Conservation (phyloP, 164 flowering plant species). For the Vitis rotundifolia region DNA sequence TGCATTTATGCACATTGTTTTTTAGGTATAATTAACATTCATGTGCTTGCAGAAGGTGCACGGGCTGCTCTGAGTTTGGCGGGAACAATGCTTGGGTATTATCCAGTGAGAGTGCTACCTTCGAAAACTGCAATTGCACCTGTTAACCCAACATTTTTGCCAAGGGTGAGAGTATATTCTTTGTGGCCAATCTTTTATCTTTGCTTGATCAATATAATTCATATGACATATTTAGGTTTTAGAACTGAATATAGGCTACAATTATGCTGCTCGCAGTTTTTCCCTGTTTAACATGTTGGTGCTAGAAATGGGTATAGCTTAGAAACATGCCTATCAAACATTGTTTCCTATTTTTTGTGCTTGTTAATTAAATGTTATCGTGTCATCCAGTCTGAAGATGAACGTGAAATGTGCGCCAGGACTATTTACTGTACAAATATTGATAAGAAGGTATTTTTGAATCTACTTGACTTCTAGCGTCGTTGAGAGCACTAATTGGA, state of each 20-base stretch:
- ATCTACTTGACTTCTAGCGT: neutral
- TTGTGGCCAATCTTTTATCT: neutral
- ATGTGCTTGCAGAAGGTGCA: conserved; percentile 73
- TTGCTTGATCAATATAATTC: neutral
- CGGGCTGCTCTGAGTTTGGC: conserved; percentile 77
- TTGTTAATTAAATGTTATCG: conserved; percentile 3
- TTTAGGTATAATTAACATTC: neutral
- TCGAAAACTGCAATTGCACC: conserved; percentile 99
- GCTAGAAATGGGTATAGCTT: no score
- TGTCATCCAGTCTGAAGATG: conserved; percentile 85
- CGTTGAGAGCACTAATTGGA: neutral
- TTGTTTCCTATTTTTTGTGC: neutral
- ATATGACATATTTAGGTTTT: neutral
- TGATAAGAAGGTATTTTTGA: conserved; percentile 80
- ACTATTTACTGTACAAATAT: conserved; percentile 95
- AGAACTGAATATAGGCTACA: neutral
- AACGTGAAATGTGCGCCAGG: conserved; percentile 97
- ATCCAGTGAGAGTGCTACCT: conserved; percentile 93
- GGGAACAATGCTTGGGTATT: conserved; percentile 95
- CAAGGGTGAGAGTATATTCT: conserved; percentile 57
- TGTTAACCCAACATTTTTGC: conserved; percentile 93
- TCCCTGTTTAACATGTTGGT: neutral
- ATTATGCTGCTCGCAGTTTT: neutral
- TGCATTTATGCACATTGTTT: no score
- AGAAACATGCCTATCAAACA: no score